Percentiles rank a stretch among this genome's conserved stretches.
Conservation (phyloP, 257 asterid genomes). For the Petunia secreta region DNA sequence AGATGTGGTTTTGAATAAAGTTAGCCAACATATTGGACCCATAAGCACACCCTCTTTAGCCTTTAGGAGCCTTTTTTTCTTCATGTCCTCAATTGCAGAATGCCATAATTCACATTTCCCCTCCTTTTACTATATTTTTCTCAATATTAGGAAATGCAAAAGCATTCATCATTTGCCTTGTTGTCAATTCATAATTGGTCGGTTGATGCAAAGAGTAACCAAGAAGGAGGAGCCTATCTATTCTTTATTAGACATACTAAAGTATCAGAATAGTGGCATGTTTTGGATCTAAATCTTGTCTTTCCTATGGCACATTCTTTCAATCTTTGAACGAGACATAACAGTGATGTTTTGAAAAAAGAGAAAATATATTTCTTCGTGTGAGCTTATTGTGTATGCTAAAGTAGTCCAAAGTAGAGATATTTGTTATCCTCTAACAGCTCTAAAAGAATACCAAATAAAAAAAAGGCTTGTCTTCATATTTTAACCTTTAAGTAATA, state of each 20-base stretch:
- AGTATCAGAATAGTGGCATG: not conserved
- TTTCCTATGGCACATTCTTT: not conserved
- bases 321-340: slow-evolving; percentile 19
- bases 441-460: not conserved
- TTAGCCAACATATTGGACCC: slow-evolving; percentile 43
- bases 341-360: slow-evolving; percentile 7
- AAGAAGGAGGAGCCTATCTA: slow-evolving; percentile 33
- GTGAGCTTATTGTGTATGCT: not conserved
- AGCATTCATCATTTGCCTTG: slow-evolving; percentile 29
- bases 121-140: not conserved
- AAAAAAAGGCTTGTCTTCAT: not conserved
- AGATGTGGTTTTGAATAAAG: slow-evolving; percentile 24
- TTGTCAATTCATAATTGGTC: slow-evolving; percentile 33
- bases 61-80: slow-evolving; percentile 19
- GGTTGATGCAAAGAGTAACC: slow-evolving; percentile 34
- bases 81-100: slow-evolving; percentile 31
- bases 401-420: slow-evolving; percentile 8
- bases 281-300: slow-evolving; percentile 33
- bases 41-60: not conserved
- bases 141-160: slow-evolving; percentile 23
- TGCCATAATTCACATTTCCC: slow-evolving; percentile 27
- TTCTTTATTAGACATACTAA: slow-evolving; percentile 20
- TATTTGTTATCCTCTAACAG: not conserved
- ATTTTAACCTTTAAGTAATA: not conserved
- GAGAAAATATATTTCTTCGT: not conserved